A percentile compares a stretch with the other conserved stretches of the same genome.
These are phyloP conservation scores for Aspergillus costaricaensis DNA, from an alignment of 2,329 filamentous ascomycete species.

Conservation along the genomic window DNA sequence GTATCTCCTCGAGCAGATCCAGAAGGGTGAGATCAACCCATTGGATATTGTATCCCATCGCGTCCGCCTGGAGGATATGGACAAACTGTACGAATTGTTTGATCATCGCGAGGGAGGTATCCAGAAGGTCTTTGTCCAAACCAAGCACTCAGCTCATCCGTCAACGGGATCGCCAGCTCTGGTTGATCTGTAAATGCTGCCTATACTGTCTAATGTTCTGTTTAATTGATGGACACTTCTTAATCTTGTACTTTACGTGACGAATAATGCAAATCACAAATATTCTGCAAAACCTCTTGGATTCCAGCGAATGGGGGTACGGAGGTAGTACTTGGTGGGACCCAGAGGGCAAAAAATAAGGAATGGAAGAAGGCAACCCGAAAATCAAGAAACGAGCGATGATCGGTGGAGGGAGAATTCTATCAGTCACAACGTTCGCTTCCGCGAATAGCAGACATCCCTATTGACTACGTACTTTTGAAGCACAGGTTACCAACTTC, in stretches of 20 bases:
- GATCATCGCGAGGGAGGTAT: slow-evolving; percentile 60
- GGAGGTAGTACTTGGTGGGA: not conserved
- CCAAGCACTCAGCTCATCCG: slow-evolving; percentile 57
- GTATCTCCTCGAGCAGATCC: slow-evolving; percentile 68
- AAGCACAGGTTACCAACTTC: not conserved
- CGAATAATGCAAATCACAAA: not conserved
- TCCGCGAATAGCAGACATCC: not conserved
- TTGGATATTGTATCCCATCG: slow-evolving; percentile 80
- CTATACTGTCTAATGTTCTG: not conserved
- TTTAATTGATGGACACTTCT: not conserved
- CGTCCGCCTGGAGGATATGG: slow-evolving; percentile 71
- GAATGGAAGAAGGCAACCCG: not conserved
- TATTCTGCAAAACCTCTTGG: not conserved
- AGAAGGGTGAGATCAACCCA: slow-evolving; percentile 69
- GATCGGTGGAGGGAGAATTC: not conserved
- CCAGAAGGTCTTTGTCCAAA: slow-evolving; percentile 77
- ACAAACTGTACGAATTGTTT: slow-evolving; percentile 66
- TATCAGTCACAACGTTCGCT: too few species aligned
- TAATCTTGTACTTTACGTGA: not conserved
- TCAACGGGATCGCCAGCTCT: slow-evolving; percentile 53
- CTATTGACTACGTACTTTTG: not conserved
- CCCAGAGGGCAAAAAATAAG: not conserved
- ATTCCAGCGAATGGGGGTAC: not conserved
- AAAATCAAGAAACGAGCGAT: not conserved
- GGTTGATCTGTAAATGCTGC: slow-evolving; percentile 38